Evolutionary conservation across 352 stramenopile species (phyloP).

Genomic region (Phytophthora melonis): DNA sequence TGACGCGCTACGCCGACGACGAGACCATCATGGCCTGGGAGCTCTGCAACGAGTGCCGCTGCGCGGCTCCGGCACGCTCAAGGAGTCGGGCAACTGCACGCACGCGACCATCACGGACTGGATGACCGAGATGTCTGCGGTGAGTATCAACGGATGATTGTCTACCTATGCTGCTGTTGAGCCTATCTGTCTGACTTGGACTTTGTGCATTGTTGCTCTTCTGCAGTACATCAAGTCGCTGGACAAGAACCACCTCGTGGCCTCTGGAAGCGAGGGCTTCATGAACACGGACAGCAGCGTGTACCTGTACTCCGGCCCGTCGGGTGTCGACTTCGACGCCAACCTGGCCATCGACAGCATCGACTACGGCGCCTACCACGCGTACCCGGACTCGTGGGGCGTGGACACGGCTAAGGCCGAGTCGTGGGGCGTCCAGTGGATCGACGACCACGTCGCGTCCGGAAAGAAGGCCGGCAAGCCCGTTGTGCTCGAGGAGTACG

Average conservation of each 20-base stretch:
- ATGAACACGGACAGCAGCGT: slow-evolving; percentile 49
- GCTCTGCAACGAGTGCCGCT: slow-evolving; percentile 39
- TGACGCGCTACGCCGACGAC: slow-evolving; percentile 27
- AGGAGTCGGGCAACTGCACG: slow-evolving; percentile 36
- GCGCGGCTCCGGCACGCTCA: slow-evolving; percentile 35
- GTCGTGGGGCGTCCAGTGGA: slow-evolving; percentile 45
- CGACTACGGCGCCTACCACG: slow-evolving; percentile 48
- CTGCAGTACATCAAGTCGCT: slow-evolving; percentile 45
- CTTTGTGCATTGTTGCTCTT: not conserved
- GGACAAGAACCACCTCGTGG: slow-evolving; percentile 45
- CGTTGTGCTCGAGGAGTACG: slow-evolving; percentile 44
- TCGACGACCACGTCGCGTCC: slow-evolving; percentile 41
- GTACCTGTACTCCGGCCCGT: slow-evolving; percentile 47
- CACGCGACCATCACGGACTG: slow-evolving; percentile 35
- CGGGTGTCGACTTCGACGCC: slow-evolving; percentile 45
- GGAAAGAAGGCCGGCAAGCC: slow-evolving; percentile 37
- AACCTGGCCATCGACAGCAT: slow-evolving; percentile 39
- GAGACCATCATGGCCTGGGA: slow-evolving; percentile 39
- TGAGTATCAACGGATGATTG: slow-evolving; percentile 4
- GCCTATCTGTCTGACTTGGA: not conserved
- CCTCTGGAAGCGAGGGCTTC: slow-evolving; percentile 43
- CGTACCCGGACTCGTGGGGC: slow-evolving; percentile 46
- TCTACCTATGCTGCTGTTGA: not conserved
- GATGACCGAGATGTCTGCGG: slow-evolving; percentile 46
- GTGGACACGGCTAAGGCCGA: slow-evolving; percentile 31